Evolutionary conservation across 352 stramenopile species (phyloP).

Genomic region (Globisporangium cederbergense): DNA sequence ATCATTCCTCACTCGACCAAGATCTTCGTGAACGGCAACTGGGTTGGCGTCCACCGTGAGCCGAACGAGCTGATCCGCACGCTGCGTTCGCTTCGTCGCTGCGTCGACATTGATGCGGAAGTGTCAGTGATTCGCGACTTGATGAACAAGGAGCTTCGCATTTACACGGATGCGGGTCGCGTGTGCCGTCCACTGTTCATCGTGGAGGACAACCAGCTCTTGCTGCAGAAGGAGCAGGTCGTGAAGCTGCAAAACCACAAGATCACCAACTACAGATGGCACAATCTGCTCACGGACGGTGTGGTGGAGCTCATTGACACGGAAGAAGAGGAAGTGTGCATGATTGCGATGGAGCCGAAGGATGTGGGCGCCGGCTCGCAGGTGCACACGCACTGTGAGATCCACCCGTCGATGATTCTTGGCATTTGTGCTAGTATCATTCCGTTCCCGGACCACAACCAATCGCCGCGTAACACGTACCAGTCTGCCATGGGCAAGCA

Average conservation of each 20-base stretch:
- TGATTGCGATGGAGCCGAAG: conserved; percentile 99
- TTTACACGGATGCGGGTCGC: conserved; percentile 99
- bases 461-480: conserved; percentile 99
- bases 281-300: conserved; percentile 90
- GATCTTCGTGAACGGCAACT: conserved; percentile 99
- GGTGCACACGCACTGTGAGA: conserved; percentile 99
- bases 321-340: conserved; percentile 99
- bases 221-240: conserved; percentile 98
- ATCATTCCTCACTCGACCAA: conserved; percentile 98
- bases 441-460: conserved; percentile 99
- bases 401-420: conserved; percentile 99
- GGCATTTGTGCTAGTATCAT: conserved; percentile 99
- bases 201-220: conserved; percentile 94
- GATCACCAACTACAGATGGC: conserved; percentile 85
- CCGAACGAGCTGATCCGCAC: conserved; percentile 95
- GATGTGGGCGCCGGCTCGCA: conserved; percentile 85
- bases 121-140: conserved; percentile 98
- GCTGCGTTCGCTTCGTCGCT: conserved; percentile 92
- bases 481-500: conserved; percentile 99
- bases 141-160: conserved; percentile 97
- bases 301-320: conserved; percentile 98
- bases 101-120: conserved; percentile 98
- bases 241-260: conserved; percentile 92
- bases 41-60: conserved; percentile 98
- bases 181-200: conserved; percentile 99